Conservation (phyloP, 257 asterid genomes). For the Nicotiana attenuata region DNA sequence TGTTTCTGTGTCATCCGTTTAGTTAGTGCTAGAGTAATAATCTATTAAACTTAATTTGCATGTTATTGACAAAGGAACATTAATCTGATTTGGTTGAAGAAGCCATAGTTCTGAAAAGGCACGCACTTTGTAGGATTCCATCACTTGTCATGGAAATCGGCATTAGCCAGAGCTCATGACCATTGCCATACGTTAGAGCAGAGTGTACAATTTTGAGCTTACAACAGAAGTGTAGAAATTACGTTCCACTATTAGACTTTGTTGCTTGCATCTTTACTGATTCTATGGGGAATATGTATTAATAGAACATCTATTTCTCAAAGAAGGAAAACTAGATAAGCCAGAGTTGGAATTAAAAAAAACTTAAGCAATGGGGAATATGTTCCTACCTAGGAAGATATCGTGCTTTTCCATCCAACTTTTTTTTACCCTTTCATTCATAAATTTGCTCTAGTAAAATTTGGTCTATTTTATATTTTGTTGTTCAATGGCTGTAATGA, state of each 20-base stretch:
- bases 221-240: not conserved
- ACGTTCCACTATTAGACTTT: not conserved
- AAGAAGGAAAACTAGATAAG: not conserved
- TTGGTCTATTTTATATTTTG: too few species aligned
- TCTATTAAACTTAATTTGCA: not conserved
- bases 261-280: not conserved
- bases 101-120: not conserved
- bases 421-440: too few species aligned
- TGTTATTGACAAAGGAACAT: not conserved
- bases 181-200: not conserved
- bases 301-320: not conserved
- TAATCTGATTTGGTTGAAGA: not conserved
- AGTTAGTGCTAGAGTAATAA: not conserved
- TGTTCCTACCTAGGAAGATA: too few species aligned
- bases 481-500: too few species aligned
- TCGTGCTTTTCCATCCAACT: too few species aligned
- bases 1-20: not conserved
- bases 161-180: too few species aligned
- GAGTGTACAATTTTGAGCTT: not conserved
- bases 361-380: too few species aligned
- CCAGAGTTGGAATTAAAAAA: not conserved
- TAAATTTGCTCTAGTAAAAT: too few species aligned
- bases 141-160: too few species aligned
- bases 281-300: not conserved
- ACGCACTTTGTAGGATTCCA: not conserved